Evolutionary conservation across 2,329 filamentous ascomycete species (phyloP), one percentile per base, ranked within the genome.

Genomic region (Grosmannia huntii): DNA sequence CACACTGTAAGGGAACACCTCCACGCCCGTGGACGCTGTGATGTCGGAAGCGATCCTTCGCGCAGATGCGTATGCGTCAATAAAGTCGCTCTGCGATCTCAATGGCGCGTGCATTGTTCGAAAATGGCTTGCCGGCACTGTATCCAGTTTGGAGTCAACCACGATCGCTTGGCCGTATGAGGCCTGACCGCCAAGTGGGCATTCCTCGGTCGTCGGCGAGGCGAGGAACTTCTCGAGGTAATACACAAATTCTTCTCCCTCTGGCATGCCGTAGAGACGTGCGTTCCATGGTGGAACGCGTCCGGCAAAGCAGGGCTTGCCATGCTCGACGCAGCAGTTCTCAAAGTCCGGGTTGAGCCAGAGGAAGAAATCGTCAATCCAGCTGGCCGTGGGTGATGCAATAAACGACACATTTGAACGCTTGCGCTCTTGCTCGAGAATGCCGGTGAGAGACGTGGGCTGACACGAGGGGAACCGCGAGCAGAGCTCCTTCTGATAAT

Each of bases 301-400:
- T 61, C 84, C 77, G 28, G 82, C 82, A 67, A 99, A 96, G 72
- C 94, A 99, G 1, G 85, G 77, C 64, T 84, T 75, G 52, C 82
- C 82, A 55, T 83, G 68, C 60, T 92, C 85, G 44, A 87, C 78
- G 65, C 89, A 96, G 73, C 80, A 85, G 55, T 79, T 74, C 51
- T 90, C 87, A 50, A 89, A 81, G 56, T 84, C 81, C 0, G 94
- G 94, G 65, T 97, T 95, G n/a, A 97, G 76, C 92, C 94, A 99
- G 60, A 89, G 80, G 72, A 97, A 90, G 73, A 90, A 97, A 68
- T 99, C 94, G 64, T 99, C 94, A 21, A 99, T 81, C 94, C 94
- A 99, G 70, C 88, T 96, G 3, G 95, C 94, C 0, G 92, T 85
- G 0, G 90, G 87, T 11, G 91, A 85, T 7, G 90, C 81, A 64